Percentiles rank a stretch among this genome's conserved stretches.
phyloP scores from a whole-genome alignment of 805 yeast genomes.

The Candida saitoana region DNA sequence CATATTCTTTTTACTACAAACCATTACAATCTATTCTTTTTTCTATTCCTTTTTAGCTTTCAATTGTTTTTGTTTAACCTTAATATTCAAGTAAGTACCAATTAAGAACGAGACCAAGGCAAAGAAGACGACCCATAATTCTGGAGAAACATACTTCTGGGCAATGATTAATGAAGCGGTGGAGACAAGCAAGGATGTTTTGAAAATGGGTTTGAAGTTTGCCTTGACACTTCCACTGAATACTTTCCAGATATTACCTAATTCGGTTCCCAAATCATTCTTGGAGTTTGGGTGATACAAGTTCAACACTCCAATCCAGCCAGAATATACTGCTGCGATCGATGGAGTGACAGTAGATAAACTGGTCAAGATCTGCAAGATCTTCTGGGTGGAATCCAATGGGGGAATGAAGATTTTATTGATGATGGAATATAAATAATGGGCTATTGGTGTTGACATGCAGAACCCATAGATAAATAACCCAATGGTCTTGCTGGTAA shows the following conservation, averaged over 20 bases:
- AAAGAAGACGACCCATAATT: slow-evolving; percentile 64
- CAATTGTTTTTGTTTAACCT: slow-evolving; percentile 39
- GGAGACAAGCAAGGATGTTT: slow-evolving; percentile 52
- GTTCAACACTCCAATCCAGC: slow-evolving; percentile 52
- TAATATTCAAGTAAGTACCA: slow-evolving; percentile 60
- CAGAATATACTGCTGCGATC: slow-evolving; percentile 44
- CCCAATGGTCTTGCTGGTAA: slow-evolving; percentile 44
- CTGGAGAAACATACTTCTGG: slow-evolving; percentile 53
- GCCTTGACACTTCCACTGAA: slow-evolving; percentile 32
- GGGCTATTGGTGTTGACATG: slow-evolving; percentile 57
- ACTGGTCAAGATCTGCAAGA: slow-evolving; percentile 49
- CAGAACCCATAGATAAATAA: slow-evolving; percentile 55
- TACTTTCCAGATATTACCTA: slow-evolving; percentile 13
- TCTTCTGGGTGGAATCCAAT: slow-evolving; percentile 36
- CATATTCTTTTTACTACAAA: not conserved
- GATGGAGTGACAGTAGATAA: slow-evolving; percentile 55
- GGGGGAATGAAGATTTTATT: slow-evolving; percentile 39
- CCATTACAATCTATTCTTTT: no score
- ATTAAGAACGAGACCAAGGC: slow-evolving; percentile 53
- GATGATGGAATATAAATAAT: slow-evolving; percentile 46
- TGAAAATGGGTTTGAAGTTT: slow-evolving; percentile 46
- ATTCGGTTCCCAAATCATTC: slow-evolving; percentile 11
- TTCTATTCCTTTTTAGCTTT: slow-evolving; percentile 5
- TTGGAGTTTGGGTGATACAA: slow-evolving; percentile 16
- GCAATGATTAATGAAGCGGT: slow-evolving; percentile 50